Conservation (phyloP, 2,329 filamentous ascomycete genomes). For the Alternaria postmessia region DNA sequence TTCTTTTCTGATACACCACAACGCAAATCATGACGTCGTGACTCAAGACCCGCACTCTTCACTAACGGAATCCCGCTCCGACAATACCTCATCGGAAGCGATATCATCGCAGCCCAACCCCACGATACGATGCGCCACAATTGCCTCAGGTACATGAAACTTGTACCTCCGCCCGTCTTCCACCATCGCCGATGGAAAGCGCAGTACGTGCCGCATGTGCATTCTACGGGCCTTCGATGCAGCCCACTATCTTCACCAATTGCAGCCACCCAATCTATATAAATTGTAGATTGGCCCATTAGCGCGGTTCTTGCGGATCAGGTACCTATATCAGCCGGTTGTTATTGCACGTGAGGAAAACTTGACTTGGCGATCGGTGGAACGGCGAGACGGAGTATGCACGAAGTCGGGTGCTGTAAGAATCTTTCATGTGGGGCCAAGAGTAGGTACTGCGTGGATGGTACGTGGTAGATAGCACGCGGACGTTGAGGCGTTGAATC, state of each 20-base stretch:
- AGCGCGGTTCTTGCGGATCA: neutral
- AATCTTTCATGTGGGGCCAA: neutral
- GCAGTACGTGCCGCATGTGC: neutral
- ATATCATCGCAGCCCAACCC: slow-evolving; percentile 1
- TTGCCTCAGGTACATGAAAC: neutral
- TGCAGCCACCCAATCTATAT: neutral
- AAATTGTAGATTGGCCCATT: neutral
- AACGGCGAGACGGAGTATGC: neutral
- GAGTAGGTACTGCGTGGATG: neutral
- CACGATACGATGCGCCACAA: neutral
- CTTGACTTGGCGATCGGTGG: neutral
- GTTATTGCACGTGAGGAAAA: slow-evolving; percentile 1
- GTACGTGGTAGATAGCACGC: neutral
- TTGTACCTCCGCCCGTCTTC: neutral
- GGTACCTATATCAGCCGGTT: slow-evolving; percentile 2
- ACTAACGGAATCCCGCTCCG: neutral
- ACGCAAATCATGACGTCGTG: slow-evolving; percentile 1
- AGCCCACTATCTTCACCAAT: neutral
- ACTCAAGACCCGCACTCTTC: neutral
- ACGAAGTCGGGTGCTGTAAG: neutral
- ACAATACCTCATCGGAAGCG: neutral
- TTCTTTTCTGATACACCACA: neutral
- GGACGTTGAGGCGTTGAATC: neutral
- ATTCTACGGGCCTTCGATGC: neutral
- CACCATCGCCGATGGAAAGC: slow-evolving; percentile 1